Percentiles rank a stretch among this genome's conserved stretches.
Conservation (phyloP, 2,329 filamentous ascomycete genomes). For the Capronia epimyces region DNA sequence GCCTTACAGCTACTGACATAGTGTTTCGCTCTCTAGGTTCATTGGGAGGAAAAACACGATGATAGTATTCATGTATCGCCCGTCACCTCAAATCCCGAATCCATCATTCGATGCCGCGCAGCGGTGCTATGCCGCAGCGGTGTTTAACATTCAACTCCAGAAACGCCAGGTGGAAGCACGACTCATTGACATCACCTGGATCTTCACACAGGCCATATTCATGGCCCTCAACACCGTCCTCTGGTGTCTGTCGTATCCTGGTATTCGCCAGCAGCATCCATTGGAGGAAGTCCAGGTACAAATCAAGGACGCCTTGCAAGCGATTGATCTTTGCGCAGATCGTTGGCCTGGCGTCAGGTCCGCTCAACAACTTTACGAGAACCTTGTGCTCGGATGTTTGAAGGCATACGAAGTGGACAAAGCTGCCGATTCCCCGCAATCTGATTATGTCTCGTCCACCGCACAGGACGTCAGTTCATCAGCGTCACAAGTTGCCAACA, state of each 20-base stretch:
- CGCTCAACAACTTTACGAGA: conserved; percentile 78
- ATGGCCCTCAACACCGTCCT: conserved; percentile 87
- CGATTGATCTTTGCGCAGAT: conserved; percentile 72
- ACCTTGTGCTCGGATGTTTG: conserved; percentile 76
- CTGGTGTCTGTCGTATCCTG: conserved; percentile 83
- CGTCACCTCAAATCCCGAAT: conserved; percentile 84
- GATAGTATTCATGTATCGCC: conserved; percentile 79
- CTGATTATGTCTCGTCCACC: conserved; percentile 39
- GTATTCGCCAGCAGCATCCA: conserved; percentile 67
- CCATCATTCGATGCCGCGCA: conserved; percentile 73
- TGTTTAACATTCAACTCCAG: conserved; percentile 75
- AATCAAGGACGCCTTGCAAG: conserved; percentile 68
- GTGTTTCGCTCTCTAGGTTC: conserved; percentile 41
- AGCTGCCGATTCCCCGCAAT: conserved; percentile 33
- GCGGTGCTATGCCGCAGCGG: conserved; percentile 76
- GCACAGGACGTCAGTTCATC: conserved; percentile 31
- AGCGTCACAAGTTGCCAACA: conserved; percentile 29
- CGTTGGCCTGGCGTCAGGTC: conserved; percentile 87
- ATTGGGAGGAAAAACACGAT: conserved; percentile 74
- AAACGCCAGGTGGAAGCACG: conserved; percentile 70
- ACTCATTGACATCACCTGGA: conserved; percentile 84
- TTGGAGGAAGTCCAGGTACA: conserved; percentile 71
- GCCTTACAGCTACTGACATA: conserved; percentile 17
- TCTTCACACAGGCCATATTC: conserved; percentile 83
- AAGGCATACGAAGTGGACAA: conserved; percentile 69